Evolutionary conservation across 441 rosid genomes (phyloP).

Genomic region (Arabidopsis lyrata): DNA sequence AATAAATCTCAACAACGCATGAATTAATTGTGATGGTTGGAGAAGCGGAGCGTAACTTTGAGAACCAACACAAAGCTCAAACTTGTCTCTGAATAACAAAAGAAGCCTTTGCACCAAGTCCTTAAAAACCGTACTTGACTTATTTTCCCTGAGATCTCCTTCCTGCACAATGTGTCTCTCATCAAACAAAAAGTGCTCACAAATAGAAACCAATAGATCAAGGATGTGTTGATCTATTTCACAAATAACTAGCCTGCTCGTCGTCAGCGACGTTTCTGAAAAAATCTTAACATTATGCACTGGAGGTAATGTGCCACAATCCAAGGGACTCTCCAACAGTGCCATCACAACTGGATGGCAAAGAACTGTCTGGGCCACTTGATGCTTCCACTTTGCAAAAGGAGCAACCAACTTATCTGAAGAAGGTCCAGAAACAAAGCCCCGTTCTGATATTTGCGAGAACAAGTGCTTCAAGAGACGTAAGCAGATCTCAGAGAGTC

Average conservation of each 20-base stretch:
- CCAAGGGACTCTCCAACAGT: conserved; percentile 61
- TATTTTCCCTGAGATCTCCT: conserved; percentile 42
- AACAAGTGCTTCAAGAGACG: conserved; percentile 64
- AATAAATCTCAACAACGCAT: conserved; percentile 59
- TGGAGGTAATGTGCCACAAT: conserved; percentile 48
- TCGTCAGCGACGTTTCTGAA: conserved; percentile 55
- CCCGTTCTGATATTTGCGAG: conserved; percentile 51
- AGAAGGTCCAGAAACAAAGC: conserved; percentile 46
- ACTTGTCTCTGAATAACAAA: conserved; percentile 52
- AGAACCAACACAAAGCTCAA: conserved; percentile 57
- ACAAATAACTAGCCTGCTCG: conserved; percentile 53
- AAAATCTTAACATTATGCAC: conserved; percentile 44
- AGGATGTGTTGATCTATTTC: conserved; percentile 67
- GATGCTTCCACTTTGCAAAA: conserved; percentile 50
- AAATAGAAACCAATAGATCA: conserved; percentile 63
- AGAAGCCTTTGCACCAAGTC: conserved; percentile 54
- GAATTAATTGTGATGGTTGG: conserved; percentile 63
- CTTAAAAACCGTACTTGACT: conserved; percentile 56
- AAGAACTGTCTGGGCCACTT: conserved; percentile 65
- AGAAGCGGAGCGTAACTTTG: conserved; percentile 57
- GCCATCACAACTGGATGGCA: conserved; percentile 69
- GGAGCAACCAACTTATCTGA: conserved; percentile 38
- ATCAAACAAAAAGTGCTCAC: conserved; percentile 57
- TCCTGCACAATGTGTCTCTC: conserved; percentile 40
- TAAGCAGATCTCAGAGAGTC: conserved; percentile 68